Base-by-base conservation (phyloP, 2,329 filamentous ascomycete species). In the Fusarium chaquense region DNA sequence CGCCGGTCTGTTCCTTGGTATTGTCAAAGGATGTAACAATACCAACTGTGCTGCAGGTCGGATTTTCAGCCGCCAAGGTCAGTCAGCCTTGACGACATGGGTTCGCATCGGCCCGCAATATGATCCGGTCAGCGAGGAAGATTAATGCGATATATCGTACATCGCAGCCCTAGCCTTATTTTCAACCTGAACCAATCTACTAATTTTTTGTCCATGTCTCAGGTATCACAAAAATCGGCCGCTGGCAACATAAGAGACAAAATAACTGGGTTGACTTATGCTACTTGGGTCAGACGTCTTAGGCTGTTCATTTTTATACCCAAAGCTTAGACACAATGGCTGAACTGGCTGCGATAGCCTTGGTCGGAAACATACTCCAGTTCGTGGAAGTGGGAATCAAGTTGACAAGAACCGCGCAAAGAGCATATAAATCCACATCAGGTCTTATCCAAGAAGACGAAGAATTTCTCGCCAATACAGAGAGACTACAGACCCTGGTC, bases 141-240 rank as follows among this genome's bases (percentile, higher is more conserved):
- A 45, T 36, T 24, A 10, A 26, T 8, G 16, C 7, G 5, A 36
- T n/a, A 11, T 11, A n/a, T 50, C 7, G 18, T 13, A 18, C 18
- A n/a, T 50, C 20, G 11, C 47, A n/a, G 5, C 16, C 47, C 12
- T 3, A 16, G 22, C 33, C 24, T n/a, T 3, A 22, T 15, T 36
- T 20, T n/a, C 22, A 26, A 15, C 16, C 5, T 12, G 4, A n/a
- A 12, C 8, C 5, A 10, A 24, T 10, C 18, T 15, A 3, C 7
- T 7, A 5, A 26, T 1, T 7, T n/a, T 4, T 2, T 13, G 0
- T 10, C 4, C 9, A 26, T 26, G 26, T 9, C 26, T 26, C 26
- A 26, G 26, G 26, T 26, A 26, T 26, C 26, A 26, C 6, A 26
- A 26, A 26, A 7, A 26, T 26, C 8, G 26, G 26, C 26, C 7